These are phyloP conservation scores for Setomelanomma holmii DNA, from an alignment of 2,329 filamentous ascomycete genomes.

Conservation along the genomic window DNA sequence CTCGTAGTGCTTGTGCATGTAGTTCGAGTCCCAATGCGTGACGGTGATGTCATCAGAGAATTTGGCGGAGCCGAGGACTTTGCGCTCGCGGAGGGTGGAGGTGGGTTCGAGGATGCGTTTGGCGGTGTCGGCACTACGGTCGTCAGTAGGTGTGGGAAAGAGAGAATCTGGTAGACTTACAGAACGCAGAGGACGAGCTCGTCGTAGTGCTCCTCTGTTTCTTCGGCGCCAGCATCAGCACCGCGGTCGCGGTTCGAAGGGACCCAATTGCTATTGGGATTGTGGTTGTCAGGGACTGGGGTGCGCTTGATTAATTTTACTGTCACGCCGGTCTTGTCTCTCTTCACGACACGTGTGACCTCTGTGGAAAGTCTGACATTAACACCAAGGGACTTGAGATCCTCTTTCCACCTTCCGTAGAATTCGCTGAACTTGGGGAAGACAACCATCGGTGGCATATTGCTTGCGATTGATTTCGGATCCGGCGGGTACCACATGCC, in stretches of 20 bases:
- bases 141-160: conserved; percentile 1
- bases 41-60: conserved; percentile 75
- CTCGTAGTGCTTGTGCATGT: conserved; percentile 74
- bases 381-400: conserved; percentile 61
- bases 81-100: conserved; percentile 67
- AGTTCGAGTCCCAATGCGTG: conserved; percentile 69
- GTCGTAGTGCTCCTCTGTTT: conserved; percentile 63
- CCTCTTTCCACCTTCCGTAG: conserved; percentile 65
- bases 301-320: conserved; percentile 57
- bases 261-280: conserved; percentile 55
- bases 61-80: conserved; percentile 73
- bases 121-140: conserved; percentile 57
- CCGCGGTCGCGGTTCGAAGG: conserved; percentile 44
- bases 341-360: conserved; percentile 59
- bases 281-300: conserved; percentile 52
- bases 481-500: conserved; percentile 66
- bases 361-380: conserved; percentile 64
- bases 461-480: conserved; percentile 56
- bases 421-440: conserved; percentile 69
- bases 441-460: conserved; percentile 64
- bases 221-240: conserved; percentile 50
- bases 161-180: conserved; percentile 28
- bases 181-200: conserved; percentile 71
- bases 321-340: conserved; percentile 60
- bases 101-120: conserved; percentile 66